Evolutionary conservation across 1,284 basidiomycete species (phyloP).

Genomic region (Cutaneotrichosporon sp.): DNA sequence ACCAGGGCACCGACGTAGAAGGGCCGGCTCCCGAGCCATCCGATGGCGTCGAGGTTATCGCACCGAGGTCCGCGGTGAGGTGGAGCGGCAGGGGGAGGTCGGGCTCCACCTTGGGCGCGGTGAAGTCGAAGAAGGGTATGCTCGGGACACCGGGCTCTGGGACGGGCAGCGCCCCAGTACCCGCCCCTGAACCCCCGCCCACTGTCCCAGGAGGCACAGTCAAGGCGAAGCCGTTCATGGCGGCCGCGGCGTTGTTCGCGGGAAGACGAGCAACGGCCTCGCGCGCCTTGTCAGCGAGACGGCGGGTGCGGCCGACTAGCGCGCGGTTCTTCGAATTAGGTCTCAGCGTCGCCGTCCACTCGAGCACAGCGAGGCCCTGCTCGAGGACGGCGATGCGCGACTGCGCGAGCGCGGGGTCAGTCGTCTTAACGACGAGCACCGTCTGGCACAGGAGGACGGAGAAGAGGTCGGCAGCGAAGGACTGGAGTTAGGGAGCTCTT

Average conservation of each 20-base stretch:
- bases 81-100: not conserved
- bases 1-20: not conserved
- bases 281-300: slow-evolving; percentile 17
- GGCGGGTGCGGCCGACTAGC: slow-evolving; percentile 16
- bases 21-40: not conserved
- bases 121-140: slow-evolving; percentile 4
- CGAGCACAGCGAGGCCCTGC: slow-evolving; percentile 22
- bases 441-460: slow-evolving; percentile 26
- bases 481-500: slow-evolving; percentile 5
- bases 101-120: slow-evolving; percentile 4
- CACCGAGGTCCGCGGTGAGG: not conserved
- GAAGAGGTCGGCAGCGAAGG: slow-evolving; percentile 29
- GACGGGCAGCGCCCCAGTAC: not conserved
- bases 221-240: slow-evolving; percentile 6
- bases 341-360: slow-evolving; percentile 21
- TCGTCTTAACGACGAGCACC: slow-evolving; percentile 26
- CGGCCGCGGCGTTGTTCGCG: not conserved
- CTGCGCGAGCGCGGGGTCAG: slow-evolving; percentile 15
- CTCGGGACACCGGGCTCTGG: not conserved
- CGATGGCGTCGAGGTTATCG: not conserved
- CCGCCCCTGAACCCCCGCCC: not conserved
- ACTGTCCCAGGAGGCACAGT: not conserved
- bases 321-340: slow-evolving; percentile 27
- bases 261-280: slow-evolving; percentile 14
- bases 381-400: slow-evolving; percentile 18